Evolutionary conservation across 345 rosid genomes (phyloP).

Genomic region (Acer yangbiense): DNA sequence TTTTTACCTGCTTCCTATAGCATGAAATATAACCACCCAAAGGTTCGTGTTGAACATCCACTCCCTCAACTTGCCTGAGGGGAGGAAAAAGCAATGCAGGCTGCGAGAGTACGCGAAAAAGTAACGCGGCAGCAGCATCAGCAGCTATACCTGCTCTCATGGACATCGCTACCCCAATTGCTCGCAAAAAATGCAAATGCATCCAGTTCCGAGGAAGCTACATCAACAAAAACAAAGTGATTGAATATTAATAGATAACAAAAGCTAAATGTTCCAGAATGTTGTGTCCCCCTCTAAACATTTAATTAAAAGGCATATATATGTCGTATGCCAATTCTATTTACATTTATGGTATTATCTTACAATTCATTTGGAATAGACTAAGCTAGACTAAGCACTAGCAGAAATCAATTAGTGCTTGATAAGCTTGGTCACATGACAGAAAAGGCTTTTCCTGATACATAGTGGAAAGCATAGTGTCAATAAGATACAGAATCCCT

Average conservation of each 20-base stretch:
- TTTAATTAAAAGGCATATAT: neutral
- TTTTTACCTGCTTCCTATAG: slow-evolving; percentile 79
- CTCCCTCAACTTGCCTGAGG: slow-evolving; percentile 85
- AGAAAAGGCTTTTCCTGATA: neutral
- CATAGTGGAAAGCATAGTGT: neutral
- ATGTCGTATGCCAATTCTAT: neutral
- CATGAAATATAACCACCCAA: slow-evolving; percentile 72
- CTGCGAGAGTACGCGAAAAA: slow-evolving; percentile 89
- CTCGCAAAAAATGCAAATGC: slow-evolving; percentile 99
- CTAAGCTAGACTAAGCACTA: no score
- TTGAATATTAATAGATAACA: slow-evolving; percentile 11
- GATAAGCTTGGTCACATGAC: neutral
- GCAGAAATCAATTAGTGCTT: no score
- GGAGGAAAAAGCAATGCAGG: slow-evolving; percentile 99
- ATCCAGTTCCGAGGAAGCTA: slow-evolving; percentile 98
- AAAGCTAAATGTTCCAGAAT: neutral
- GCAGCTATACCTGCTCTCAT: slow-evolving; percentile 99
- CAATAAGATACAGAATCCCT: neutral
- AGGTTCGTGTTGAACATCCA: slow-evolving; percentile 74
- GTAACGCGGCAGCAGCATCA: slow-evolving; percentile 98
- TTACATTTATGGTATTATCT: neutral
- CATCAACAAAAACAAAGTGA: slow-evolving; percentile 35
- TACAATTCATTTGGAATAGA: no score
- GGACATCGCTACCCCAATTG: slow-evolving; percentile 97
- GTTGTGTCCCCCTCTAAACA: neutral